Percentiles rank a stretch among this genome's conserved stretches.
Evolutionary conservation across 441 rosid species (phyloP).

Genomic region (Erysimum cheiri): DNA sequence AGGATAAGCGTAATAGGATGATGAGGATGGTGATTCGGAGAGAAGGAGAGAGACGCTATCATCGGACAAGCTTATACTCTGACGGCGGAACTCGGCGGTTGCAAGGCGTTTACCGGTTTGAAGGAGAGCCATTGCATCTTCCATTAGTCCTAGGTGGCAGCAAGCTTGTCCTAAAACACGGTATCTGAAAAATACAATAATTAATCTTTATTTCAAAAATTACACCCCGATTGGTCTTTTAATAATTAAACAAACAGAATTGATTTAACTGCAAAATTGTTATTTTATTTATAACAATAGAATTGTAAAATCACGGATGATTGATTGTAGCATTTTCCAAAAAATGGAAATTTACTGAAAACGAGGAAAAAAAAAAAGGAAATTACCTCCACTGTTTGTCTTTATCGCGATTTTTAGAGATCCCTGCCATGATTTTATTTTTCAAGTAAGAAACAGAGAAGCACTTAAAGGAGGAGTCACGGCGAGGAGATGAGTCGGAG

Average conservation of each 20-base stretch:
- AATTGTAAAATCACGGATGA: neutral
- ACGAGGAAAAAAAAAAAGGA: neutral
- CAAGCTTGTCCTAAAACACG: conserved; percentile 89
- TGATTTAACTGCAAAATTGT: no score
- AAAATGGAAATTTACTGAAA: conserved; percentile 2
- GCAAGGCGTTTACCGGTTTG: conserved; percentile 93
- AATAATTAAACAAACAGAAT: neutral
- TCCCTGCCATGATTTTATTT: conserved; percentile 81
- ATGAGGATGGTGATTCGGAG: conserved; percentile 29
- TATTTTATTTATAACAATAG: no score
- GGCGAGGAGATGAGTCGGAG: conserved; percentile 41
- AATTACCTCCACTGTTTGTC: conserved; percentile 91
- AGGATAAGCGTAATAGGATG: conserved; percentile 45
- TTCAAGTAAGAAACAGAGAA: conserved; percentile 84
- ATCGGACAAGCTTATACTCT: conserved; percentile 78
- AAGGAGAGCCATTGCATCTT: conserved; percentile 88
- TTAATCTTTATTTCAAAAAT: neutral
- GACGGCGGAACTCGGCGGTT: conserved; percentile 83
- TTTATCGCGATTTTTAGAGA: conserved; percentile 65
- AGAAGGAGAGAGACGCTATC: conserved; percentile 77
- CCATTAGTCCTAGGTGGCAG: conserved; percentile 89
- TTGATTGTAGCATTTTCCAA: neutral
- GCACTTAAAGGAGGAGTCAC: conserved; percentile 59
- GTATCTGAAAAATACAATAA: conserved; percentile 53
- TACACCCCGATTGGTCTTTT: neutral